phyloP scores from a whole-genome alignment of 352 stramenopile species.

The Blastocystis sp. region DNA sequence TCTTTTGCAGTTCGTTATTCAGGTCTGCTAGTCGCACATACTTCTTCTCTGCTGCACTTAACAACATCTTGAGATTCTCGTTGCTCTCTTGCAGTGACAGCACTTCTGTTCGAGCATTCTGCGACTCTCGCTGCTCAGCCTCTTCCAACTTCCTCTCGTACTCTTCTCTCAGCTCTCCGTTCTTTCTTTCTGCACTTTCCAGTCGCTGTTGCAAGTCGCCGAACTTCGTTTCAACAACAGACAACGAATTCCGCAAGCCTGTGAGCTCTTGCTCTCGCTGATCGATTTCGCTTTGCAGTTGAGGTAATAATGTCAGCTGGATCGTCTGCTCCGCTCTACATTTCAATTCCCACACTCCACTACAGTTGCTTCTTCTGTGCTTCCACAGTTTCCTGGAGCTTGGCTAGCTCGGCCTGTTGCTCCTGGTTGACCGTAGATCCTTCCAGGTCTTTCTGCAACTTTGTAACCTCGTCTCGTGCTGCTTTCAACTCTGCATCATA shows the following conservation, averaged over 20 bases:
- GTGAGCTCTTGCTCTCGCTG: not conserved
- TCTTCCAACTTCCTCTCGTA: not conserved
- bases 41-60: constrained; percentile 41
- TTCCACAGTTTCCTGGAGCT: not conserved
- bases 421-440: not conserved
- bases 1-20: constrained; percentile 46
- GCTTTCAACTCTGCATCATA: constrained; percentile 20
- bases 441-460: not conserved
- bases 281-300: not conserved
- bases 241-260: not conserved
- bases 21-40: not conserved
- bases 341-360: not conserved
- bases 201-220: not conserved
- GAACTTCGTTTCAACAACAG: not conserved
- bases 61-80: constrained; percentile 36
- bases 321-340: constrained; percentile 2
- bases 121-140: not conserved
- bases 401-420: not conserved
- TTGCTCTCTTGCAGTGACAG: not conserved
- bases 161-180: not conserved
- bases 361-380: not conserved
- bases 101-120: not conserved
- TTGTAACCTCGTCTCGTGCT: not conserved
- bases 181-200: not conserved
- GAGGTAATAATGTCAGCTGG: not conserved